Percentiles rank a stretch among this genome's conserved stretches.
These are phyloP conservation scores for Suillus placidus DNA, from an alignment of 768 basidiomycete genomes.

Conservation along the genomic window DNA sequence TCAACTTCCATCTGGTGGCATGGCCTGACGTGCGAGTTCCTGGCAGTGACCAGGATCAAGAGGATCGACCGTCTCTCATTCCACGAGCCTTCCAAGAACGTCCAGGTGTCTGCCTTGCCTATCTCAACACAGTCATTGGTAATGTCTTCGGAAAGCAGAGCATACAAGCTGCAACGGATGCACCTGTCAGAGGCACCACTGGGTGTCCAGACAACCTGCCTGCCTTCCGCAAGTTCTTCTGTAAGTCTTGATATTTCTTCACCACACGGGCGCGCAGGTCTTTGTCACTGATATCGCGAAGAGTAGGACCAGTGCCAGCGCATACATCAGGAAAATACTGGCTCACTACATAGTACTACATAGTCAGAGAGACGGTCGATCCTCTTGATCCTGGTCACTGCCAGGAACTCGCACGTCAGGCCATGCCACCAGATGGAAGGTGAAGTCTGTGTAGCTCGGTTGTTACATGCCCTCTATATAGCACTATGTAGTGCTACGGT, in stretches of 20 bases:
- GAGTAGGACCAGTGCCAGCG: neutral
- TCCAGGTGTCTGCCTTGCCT: conserved; percentile 12
- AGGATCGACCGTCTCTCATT: neutral
- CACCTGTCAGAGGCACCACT: neutral
- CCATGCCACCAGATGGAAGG: too few species aligned
- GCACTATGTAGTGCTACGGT: too few species aligned
- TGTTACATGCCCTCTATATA: too few species aligned
- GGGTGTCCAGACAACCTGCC: neutral
- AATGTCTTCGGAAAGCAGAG: conserved; percentile 18
- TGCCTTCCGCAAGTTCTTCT: neutral
- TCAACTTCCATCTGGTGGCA: neutral
- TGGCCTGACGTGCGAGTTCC: neutral
- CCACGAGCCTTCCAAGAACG: conserved; percentile 4
- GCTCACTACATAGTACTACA: too few species aligned
- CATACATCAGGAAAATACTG: too few species aligned
- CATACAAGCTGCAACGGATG: conserved; percentile 13
- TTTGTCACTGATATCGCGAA: neutral
- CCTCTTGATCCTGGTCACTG: too few species aligned
- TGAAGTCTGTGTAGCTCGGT: too few species aligned
- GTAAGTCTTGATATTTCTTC: neutral
- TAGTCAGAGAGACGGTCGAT: too few species aligned
- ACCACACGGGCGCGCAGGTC: neutral
- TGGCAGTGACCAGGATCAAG: neutral
- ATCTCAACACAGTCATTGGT: conserved; percentile 8
- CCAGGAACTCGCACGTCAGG: too few species aligned